Evolutionary conservation across 331 rosid species (phyloP), one percentile per base, ranked within the genome.

Genomic region (Malus hybrid): DNA sequence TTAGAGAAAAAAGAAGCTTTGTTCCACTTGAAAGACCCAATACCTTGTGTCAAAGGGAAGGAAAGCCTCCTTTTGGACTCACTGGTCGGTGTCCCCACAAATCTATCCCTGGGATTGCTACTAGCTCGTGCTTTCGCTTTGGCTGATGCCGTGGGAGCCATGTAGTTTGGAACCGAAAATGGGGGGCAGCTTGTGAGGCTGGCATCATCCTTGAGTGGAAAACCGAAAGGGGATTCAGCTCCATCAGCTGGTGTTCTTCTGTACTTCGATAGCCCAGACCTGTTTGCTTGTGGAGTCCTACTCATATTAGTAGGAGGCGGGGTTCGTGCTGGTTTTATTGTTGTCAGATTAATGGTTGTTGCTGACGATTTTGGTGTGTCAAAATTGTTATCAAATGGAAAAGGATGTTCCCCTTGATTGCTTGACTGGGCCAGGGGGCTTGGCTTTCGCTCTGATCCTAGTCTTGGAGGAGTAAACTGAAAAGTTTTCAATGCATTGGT

Each of bases 171-270:
- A 66, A 81, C 97, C 1, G 96, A 87, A 79, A 90, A 94, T 2
- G 97, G 96, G 0, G 99, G 99, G 81, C 99, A 94, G 81, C 99
- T 94, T 66, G 76, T 82, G 70, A 94, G 96, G 78, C 99, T 94
- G 14, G 86, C 96, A 36, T 92, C 97, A 68, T 95, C 99, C 78
- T 80, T 90, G 15, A 85, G 65, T 6, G 91, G 85, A 73, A 89
- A 72, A 32, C 87, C 96, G 32, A 85, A 92, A 57, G 96, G 92
- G 33, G 91, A 87, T 4, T 57, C 78, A 36, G 78, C 80, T 66
- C 92, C 92, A 7, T 78, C 74, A 7, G 82, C 75, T 10, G 79
- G 85, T 77, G 87, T 81, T 68, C 87, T 87, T 20, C 80, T 48
- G 48, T 73, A 81, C 79, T 75, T 88, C 6, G 88, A 85, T 64